Evolutionary conservation across 306 rosid species (phyloP).

Genomic region (Quercus variabilis): DNA sequence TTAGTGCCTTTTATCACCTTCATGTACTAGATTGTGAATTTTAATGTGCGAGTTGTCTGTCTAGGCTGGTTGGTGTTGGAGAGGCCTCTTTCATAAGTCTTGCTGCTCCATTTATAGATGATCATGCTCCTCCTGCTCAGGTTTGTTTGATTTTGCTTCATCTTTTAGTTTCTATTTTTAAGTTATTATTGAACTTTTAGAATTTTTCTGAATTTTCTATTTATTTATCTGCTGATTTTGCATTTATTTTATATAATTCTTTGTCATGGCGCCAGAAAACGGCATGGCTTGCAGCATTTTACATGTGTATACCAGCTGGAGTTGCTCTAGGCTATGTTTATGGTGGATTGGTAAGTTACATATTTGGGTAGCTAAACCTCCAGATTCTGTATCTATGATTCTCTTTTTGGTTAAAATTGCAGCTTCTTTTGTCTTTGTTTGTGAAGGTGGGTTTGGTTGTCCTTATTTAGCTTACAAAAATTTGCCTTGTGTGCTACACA

Average conservation of each 20-base stretch:
- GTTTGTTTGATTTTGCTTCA: conserved; percentile 36
- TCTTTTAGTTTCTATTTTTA: not conserved
- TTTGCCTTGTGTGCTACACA: conserved; percentile 7
- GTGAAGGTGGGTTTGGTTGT: not conserved
- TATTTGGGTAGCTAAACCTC: conserved; percentile 11
- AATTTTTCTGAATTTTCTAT: conserved; percentile 18
- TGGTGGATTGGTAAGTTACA: conserved; percentile 81
- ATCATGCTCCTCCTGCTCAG: conserved; percentile 81
- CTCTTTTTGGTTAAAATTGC: not conserved
- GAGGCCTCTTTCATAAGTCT: conserved; percentile 99
- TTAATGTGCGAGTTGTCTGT: conserved; percentile 13
- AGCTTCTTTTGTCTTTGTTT: not conserved
- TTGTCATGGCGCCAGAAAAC: conserved; percentile 64
- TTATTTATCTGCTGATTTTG: conserved; percentile 8
- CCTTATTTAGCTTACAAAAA: not conserved
- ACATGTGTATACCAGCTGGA: conserved; percentile 98
- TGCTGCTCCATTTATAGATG: conserved; percentile 97
- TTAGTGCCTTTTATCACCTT: conserved; percentile 19
- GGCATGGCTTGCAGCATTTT: conserved; percentile 89
- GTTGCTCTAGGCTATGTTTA: conserved; percentile 88
- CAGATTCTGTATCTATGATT: not conserved
- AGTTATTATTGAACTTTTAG: not conserved
- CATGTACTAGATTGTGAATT: conserved; percentile 16
- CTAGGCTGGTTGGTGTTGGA: conserved; percentile 95
- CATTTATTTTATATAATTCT: conserved; percentile 4